A percentile compares a stretch with the other conserved stretches of the same genome.
Evolutionary conservation across 164 flowering plant species (phyloP).

Genomic region (Piper betle): DNA sequence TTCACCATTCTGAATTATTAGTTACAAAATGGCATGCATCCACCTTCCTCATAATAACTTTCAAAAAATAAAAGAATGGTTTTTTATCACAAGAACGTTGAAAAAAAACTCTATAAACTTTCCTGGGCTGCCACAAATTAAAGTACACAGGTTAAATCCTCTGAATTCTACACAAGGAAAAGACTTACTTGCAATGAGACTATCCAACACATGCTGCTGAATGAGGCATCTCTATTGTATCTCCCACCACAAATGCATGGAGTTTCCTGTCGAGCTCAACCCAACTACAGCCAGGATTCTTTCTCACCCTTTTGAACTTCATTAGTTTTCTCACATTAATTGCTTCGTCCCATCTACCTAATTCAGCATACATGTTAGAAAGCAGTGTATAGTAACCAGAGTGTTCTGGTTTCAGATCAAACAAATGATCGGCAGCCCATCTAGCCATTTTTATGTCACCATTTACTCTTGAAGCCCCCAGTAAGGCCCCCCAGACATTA

Average conservation of each 20-base stretch:
- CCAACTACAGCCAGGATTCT: conserved; percentile 34
- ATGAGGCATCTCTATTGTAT: background rate
- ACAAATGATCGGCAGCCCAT: conserved; percentile 15
- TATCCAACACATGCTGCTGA: too few relatives aligned
- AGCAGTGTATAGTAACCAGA: conserved; percentile 10
- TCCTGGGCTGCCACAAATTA: too few relatives aligned
- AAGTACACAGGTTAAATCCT: too few relatives aligned
- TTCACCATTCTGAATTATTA: too few relatives aligned
- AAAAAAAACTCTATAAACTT: too few relatives aligned
- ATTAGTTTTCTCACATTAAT: conserved; percentile 27
- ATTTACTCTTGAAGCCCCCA: conserved; percentile 34
- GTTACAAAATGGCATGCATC: too few relatives aligned
- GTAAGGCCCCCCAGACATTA: conserved; percentile 40
- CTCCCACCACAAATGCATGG: conserved; percentile 8
- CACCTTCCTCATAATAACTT: too few relatives aligned
- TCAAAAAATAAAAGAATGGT: too few relatives aligned
- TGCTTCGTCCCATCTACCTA: conserved; percentile 22
- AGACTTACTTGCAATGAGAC: too few relatives aligned
- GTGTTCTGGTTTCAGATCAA: conserved; percentile 14
- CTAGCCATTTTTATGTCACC: conserved; percentile 28
- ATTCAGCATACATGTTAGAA: conserved; percentile 13
- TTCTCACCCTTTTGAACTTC: conserved; percentile 28
- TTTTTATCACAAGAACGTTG: too few relatives aligned
- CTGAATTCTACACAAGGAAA: too few relatives aligned
- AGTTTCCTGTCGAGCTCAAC: conserved; percentile 2